Evolutionary conservation across 2,329 filamentous ascomycete genomes (phyloP), one percentile per base, ranked within the genome.

Genomic region (Xylaria sp.): DNA sequence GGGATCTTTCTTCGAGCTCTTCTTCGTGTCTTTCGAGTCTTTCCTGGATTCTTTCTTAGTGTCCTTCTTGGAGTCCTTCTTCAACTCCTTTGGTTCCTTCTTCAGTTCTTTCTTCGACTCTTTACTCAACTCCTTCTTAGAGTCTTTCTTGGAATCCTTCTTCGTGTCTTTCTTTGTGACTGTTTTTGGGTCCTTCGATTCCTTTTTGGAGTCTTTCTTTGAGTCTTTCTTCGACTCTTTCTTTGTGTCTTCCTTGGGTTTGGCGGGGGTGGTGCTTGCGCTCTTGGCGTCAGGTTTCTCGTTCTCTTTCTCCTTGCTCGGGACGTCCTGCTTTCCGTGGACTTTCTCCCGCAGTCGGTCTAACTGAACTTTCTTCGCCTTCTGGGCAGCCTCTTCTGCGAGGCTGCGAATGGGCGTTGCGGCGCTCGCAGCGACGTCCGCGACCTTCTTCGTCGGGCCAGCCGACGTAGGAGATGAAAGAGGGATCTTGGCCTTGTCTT

Each of bases 361-460:
- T 70, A 89, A 82, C 65, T 84, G 85, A 73, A 86, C 81, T 73
- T 89, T 84, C 81, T 90, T 90, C 59, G 89, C 89, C 79, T 88
- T 90, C 74, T 86, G 81, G 0, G 89, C 89, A 58, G 87, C 89
- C 78, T 94, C 91, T 75, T 92, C 86, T 51, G 88, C 89, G 60
- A 89, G 83, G 75, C 85, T 87, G 72, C 83, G 82, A 58, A 87
- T 79, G 1, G 87, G 84, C 13, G 75, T 60, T 31, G 72, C 57
- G 56, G 73, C 66, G 20, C 76, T 70, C 37, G 76, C 46, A 4
- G 46, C 41, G 15, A 5, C 67, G 8, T 72, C 73, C 23, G 75
- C 71, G 6, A 76, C 73, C 71, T 48, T 73, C 31, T 69, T 74
- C 10, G 70, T 44, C 2, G 72, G 63, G 28, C 56, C 41, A 12